A percentile compares a stretch with the other conserved stretches of the same genome.
These are phyloP conservation scores for Elasticomyces elasticus DNA, from an alignment of 495 filamentous ascomycete genomes.

Conservation along the genomic window DNA sequence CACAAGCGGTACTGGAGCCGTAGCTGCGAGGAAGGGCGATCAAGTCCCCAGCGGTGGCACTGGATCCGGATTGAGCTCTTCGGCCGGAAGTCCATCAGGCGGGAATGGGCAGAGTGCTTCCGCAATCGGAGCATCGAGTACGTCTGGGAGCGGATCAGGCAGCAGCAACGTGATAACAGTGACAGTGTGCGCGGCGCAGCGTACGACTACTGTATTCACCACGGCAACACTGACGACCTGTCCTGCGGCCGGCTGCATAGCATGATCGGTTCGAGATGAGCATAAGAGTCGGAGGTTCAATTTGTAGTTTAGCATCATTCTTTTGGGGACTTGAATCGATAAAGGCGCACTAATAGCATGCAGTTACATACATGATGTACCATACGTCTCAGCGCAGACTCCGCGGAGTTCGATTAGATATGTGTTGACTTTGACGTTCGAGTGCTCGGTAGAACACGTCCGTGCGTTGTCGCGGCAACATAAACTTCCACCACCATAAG, in stretches of 20 bases:
- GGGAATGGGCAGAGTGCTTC: not conserved
- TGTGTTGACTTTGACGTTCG: too few relatives aligned
- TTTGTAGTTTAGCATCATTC: not conserved
- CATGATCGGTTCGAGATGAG: not conserved
- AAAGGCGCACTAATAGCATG: not conserved
- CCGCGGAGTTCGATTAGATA: too few relatives aligned
- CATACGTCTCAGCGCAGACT: too few relatives aligned
- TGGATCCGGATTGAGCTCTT: too few relatives aligned
- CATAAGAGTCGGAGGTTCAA: not conserved
- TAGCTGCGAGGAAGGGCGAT: not conserved
- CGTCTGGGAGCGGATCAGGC: not conserved
- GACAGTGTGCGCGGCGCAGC: slow-evolving; percentile 4
- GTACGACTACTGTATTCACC: slow-evolving; percentile 3
- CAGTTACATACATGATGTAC: not conserved
- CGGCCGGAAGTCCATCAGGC: not conserved
- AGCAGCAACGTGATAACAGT: not conserved
- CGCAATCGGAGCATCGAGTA: not conserved
- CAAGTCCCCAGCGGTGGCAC: not conserved
- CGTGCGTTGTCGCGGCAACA: not conserved
- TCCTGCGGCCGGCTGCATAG: not conserved
- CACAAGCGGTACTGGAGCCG: not conserved
- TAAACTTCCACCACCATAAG: not conserved
- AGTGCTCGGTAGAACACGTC: too few relatives aligned
- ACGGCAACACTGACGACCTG: slow-evolving; percentile 9
- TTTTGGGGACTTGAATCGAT: not conserved